A percentile compares a stretch with the other conserved stretches of the same genome.
These are phyloP conservation scores for Quercus agrifolia DNA, from an alignment of 306 rosid genomes.

Conservation along the genomic window DNA sequence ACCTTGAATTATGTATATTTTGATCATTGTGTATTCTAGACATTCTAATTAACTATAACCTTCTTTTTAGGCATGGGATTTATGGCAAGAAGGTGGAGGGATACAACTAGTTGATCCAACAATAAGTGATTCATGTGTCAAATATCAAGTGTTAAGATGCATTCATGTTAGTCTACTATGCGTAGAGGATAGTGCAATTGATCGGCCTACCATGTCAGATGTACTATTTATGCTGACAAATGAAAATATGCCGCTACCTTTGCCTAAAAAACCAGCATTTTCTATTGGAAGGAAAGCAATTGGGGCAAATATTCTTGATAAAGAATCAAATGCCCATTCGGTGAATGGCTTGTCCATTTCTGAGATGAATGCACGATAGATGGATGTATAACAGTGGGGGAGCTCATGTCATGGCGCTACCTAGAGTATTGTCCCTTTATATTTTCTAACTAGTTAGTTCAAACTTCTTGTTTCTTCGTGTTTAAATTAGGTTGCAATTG, in stretches of 20 bases:
- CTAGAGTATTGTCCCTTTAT: too few species aligned
- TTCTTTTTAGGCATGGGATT: slow-evolving; percentile 15
- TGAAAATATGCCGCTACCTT: slow-evolving; percentile 7
- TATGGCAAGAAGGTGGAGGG: slow-evolving; percentile 4
- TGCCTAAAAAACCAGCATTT: slow-evolving; percentile 29
- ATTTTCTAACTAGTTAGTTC: too few species aligned
- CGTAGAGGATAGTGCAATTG: slow-evolving; percentile 4
- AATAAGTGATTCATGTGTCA: not conserved
- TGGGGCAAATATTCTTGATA: not conserved
- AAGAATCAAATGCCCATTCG: not conserved
- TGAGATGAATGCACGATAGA: not conserved
- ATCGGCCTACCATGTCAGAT: slow-evolving; percentile 27
- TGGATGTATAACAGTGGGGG: too few species aligned
- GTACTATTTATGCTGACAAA: slow-evolving; percentile 21
- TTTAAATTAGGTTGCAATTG: too few species aligned
- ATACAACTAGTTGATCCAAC: slow-evolving; percentile 11
- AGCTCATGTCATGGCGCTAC: too few species aligned
- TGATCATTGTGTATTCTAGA: too few species aligned
- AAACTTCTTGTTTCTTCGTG: too few species aligned
- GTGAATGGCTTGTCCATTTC: slow-evolving; percentile 19
- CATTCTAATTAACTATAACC: too few species aligned
- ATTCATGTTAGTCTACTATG: slow-evolving; percentile 7
- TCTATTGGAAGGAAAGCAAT: not conserved
- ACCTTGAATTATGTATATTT: too few species aligned
- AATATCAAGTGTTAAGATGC: slow-evolving; percentile 20